These are phyloP conservation scores for Pelargonium cotyledonis DNA, from an alignment of 441 rosid species.

Conservation along the genomic window DNA sequence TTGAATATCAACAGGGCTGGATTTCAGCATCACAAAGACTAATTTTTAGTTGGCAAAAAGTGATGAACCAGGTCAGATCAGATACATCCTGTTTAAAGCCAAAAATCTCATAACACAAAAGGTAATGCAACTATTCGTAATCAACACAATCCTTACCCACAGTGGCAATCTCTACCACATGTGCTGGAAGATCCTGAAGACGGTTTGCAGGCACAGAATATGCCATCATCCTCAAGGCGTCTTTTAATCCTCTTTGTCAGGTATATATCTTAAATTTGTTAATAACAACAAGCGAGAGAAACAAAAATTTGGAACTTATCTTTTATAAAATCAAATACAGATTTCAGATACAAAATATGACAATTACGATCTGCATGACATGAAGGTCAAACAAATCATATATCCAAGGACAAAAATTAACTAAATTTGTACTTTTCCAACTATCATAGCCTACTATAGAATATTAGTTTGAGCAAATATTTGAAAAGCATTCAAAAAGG, in stretches of 20 bases:
- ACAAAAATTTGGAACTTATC: background rate
- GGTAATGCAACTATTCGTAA: slow-evolving; percentile 12
- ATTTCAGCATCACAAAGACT: no score
- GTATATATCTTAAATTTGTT: slow-evolving; percentile 61
- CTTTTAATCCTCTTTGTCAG: slow-evolving; percentile 68
- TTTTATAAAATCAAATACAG: slow-evolving; percentile 7
- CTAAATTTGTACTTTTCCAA: background rate
- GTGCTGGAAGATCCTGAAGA: slow-evolving; percentile 58
- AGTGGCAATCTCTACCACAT: slow-evolving; percentile 87
- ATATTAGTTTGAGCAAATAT: background rate
- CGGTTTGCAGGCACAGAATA: slow-evolving; percentile 80
- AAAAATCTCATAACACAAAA: background rate
- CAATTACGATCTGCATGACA: background rate
- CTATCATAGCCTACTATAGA: background rate
- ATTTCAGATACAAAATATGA: background rate
- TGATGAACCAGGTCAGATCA: background rate
- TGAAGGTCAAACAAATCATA: background rate
- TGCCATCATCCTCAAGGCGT: slow-evolving; percentile 85
- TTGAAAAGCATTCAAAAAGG: slow-evolving; percentile 26
- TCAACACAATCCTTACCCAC: slow-evolving; percentile 58
- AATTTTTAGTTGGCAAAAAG: no score
- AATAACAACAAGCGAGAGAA: slow-evolving; percentile 25
- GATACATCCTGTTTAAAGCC: background rate
- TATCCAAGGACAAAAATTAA: background rate
- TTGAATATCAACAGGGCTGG: no score